These are phyloP conservation scores for Dendrobium nobile DNA, from an alignment of 106 monocot species.

Conservation along the genomic window DNA sequence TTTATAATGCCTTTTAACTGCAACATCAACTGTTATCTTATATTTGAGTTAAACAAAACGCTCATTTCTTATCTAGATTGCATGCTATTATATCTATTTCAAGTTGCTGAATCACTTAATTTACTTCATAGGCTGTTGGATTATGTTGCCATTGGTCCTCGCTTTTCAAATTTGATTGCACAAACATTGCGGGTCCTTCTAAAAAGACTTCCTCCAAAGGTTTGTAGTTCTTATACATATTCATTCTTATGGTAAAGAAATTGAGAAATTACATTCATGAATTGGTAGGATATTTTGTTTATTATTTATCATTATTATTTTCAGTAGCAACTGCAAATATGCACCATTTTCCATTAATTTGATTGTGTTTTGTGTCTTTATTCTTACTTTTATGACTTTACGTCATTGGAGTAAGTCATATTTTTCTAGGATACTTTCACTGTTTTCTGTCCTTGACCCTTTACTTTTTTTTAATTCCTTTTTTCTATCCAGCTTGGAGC, in stretches of 20 bases:
- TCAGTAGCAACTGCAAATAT: background rate
- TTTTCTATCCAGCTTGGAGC: background rate
- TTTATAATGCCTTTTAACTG: background rate
- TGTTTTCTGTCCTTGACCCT: too few relatives aligned
- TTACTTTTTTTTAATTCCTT: background rate
- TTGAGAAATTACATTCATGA: background rate
- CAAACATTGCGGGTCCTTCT: constrained; percentile 81
- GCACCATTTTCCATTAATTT: background rate
- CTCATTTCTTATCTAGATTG: background rate
- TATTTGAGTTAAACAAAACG: background rate
- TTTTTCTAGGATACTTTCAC: background rate
- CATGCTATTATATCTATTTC: background rate
- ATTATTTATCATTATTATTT: background rate
- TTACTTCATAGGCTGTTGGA: constrained; percentile 71
- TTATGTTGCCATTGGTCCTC: constrained; percentile 89
- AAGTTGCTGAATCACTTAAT: background rate
- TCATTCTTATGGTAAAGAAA: background rate
- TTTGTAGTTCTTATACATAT: background rate
- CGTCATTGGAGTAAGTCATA: background rate
- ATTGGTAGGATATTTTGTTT: background rate
- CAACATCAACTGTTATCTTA: background rate
- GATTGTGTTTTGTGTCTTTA: background rate
- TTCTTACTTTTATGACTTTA: background rate
- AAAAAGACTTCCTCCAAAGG: constrained; percentile 91
- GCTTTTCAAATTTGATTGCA: constrained; percentile 88